Percentiles rank a stretch among this genome's conserved stretches.
phyloP scores from a whole-genome alignment of 805 yeast species.

The Candida nanaspora region DNA sequence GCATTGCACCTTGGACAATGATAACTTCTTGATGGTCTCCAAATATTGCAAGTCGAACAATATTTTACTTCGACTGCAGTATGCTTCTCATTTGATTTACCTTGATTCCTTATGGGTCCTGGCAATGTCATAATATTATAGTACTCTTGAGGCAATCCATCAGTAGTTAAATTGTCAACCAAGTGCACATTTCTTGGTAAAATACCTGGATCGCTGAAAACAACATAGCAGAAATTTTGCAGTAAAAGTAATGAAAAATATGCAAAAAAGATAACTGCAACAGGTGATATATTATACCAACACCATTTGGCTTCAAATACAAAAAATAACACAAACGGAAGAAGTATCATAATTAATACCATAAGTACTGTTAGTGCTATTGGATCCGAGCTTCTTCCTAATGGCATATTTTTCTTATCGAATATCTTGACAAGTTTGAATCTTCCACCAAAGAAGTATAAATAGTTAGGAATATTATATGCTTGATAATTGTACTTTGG shows the following conservation, averaged over 20 bases:
- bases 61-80: conserved; percentile 34
- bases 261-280: conserved; percentile 45
- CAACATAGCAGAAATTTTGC: conserved; percentile 42
- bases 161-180: conserved; percentile 27
- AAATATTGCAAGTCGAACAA: conserved; percentile 54
- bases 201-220: conserved; percentile 63
- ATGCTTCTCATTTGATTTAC: conserved; percentile 1
- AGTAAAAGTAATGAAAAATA: conserved; percentile 52
- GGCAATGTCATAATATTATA: conserved; percentile 44
- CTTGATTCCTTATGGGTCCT: conserved; percentile 18
- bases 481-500: conserved; percentile 34
- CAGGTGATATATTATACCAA: conserved; percentile 52
- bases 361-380: background rate
- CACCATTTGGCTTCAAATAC: conserved; percentile 44
- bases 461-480: conserved; percentile 31
- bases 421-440: conserved; percentile 33
- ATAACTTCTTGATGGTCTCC: conserved; percentile 72
- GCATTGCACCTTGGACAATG: conserved; percentile 68
- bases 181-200: conserved; percentile 63
- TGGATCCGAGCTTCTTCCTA: background rate
- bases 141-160: conserved; percentile 51
- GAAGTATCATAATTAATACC: conserved; percentile 3
- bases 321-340: conserved; percentile 46
- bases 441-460: conserved; percentile 63
- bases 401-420: background rate